These are phyloP conservation scores for Nicotiana attenuata DNA, from an alignment of 257 asterid species.

Conservation along the genomic window DNA sequence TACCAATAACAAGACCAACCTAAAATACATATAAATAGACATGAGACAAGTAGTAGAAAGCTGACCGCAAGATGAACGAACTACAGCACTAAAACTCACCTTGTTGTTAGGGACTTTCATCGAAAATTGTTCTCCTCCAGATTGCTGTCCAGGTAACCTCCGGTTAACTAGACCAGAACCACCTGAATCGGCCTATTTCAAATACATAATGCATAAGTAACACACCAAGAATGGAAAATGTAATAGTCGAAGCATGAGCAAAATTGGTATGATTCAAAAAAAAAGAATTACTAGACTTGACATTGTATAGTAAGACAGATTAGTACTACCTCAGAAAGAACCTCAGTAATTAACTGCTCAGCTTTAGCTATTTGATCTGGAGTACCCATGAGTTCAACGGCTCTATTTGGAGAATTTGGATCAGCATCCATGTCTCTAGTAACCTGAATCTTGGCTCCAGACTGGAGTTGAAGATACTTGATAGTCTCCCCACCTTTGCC, in stretches of 20 bases:
- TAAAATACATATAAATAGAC: not conserved
- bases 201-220: conserved; percentile 1
- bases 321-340: conserved; percentile 64
- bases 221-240: not conserved
- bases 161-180: conserved; percentile 19
- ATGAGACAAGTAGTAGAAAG: not conserved
- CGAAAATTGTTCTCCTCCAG: conserved; percentile 14
- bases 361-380: conserved; percentile 24
- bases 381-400: conserved; percentile 28
- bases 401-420: conserved; percentile 15
- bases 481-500: conserved; percentile 84
- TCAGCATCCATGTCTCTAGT: conserved; percentile 30
- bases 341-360: conserved; percentile 23
- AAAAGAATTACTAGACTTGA: conserved; percentile 1
- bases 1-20: conserved; percentile 91
- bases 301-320: not conserved
- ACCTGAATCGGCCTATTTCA: conserved; percentile 20
- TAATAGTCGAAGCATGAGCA: not conserved
- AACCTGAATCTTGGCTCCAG: conserved; percentile 88
- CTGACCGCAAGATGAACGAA: not conserved
- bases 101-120: conserved; percentile 18
- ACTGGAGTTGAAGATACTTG: conserved; percentile 60
- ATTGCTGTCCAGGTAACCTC: conserved; percentile 16
- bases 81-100: not conserved
- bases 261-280: not conserved